phyloP scores from a whole-genome alignment of 1,139 yeast species.

The Suhomyces wounanorum region DNA sequence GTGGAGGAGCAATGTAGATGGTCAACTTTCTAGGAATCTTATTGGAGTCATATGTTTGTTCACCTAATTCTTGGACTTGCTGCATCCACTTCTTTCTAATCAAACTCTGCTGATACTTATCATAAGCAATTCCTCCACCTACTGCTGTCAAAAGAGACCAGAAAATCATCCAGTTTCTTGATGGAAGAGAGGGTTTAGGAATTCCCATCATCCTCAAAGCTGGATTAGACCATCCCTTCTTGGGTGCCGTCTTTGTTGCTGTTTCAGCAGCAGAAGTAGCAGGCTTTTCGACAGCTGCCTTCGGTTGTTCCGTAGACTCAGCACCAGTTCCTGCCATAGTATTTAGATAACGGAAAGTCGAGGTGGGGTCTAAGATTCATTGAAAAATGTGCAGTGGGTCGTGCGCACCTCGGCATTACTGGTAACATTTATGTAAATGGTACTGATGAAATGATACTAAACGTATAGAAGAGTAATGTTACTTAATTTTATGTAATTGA shows the following conservation, averaged over 20 bases:
- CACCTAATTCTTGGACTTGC: constrained; percentile 54
- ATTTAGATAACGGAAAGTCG: neutral
- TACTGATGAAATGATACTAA: neutral
- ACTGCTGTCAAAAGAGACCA: constrained; percentile 69
- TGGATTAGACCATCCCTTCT: constrained; percentile 73
- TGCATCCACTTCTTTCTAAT: constrained; percentile 69
- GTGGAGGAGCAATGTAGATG: constrained; percentile 92
- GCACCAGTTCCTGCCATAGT: constrained; percentile 2
- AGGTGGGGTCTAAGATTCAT: neutral
- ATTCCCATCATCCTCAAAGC: constrained; percentile 89
- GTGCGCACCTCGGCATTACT: constrained; percentile 1
- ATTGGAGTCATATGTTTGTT: constrained; percentile 35
- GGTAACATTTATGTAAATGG: neutral
- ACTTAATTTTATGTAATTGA: too few species aligned
- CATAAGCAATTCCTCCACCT: constrained; percentile 77
- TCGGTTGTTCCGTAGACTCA: neutral
- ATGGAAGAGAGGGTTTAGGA: constrained; percentile 74
- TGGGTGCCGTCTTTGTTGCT: constrained; percentile 13
- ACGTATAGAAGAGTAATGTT: too few species aligned
- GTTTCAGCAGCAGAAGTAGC: constrained; percentile 1
- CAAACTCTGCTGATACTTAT: constrained; percentile 69
- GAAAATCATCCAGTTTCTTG: constrained; percentile 91
- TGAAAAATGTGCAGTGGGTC: constrained; percentile 2
- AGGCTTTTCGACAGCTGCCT: constrained; percentile 4
- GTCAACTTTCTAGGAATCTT: constrained; percentile 73